Evolutionary conservation across 2,329 filamentous ascomycete species (phyloP).

Genomic region (Pseudodiploospora longispora): DNA sequence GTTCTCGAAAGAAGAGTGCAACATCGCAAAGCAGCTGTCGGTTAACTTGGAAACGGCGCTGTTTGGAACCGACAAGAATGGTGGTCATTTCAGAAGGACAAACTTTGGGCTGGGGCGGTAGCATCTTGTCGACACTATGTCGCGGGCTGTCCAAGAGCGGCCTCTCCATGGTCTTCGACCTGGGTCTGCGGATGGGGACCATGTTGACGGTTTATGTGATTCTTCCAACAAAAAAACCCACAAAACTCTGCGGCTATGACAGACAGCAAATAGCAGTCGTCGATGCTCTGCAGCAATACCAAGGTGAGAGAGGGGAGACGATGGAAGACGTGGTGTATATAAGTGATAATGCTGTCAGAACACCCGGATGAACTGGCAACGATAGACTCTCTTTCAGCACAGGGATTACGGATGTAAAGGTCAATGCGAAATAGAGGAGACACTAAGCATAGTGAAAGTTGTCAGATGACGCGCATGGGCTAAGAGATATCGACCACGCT

Average conservation of each 20-base stretch:
- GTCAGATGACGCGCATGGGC: too few species aligned
- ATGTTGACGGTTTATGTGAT: neutral
- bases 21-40: constrained; percentile 37
- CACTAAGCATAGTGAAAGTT: too few species aligned
- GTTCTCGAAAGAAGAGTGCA: constrained; percentile 40
- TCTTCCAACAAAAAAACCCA: too few species aligned
- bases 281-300: neutral
- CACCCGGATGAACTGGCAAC: too few species aligned
- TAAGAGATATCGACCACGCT: too few species aligned
- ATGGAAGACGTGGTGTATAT: too few species aligned
- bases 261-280: neutral
- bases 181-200: neutral
- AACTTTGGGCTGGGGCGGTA: constrained; percentile 12
- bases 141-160: constrained; percentile 1
- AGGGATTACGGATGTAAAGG: too few species aligned
- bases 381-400: too few species aligned
- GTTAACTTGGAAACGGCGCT: constrained; percentile 34
- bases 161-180: too few species aligned
- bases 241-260: too few species aligned
- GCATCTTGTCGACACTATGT: constrained; percentile 12
- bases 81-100: constrained; percentile 19
- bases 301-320: neutral
- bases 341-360: too few species aligned
- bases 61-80: constrained; percentile 34
- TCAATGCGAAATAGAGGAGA: too few species aligned